These are phyloP conservation scores for Dichotomopilus funicola DNA, from an alignment of 2,329 filamentous ascomycete genomes.

Conservation along the genomic window DNA sequence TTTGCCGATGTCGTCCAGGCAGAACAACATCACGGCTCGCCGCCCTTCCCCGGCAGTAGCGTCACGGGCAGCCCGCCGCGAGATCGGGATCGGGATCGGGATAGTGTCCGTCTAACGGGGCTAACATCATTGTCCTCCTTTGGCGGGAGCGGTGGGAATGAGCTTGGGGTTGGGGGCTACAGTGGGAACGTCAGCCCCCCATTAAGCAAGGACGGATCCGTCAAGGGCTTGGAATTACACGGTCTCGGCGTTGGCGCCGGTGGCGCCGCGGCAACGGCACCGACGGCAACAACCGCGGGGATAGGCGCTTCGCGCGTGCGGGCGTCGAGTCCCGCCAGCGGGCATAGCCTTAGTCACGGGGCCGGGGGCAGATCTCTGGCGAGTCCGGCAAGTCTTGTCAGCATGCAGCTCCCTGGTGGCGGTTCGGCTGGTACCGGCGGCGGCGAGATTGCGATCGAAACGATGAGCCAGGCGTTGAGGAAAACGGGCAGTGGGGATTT, in stretches of 20 bases:
- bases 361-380: slow-evolving; percentile 39
- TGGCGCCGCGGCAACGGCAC: too few relatives aligned
- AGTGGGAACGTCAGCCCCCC: slow-evolving; percentile 60
- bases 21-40: slow-evolving; percentile 51
- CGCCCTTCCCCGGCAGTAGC: not conserved
- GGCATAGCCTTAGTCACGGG: too few relatives aligned
- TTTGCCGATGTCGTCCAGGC: slow-evolving; percentile 93
- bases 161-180: too few relatives aligned
- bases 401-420: slow-evolving; percentile 5
- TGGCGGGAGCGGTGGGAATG: too few relatives aligned
- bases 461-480: slow-evolving; percentile 82
- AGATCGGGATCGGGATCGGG: slow-evolving; percentile 26
- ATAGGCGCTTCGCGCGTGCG: too few relatives aligned
- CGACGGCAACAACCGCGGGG: too few relatives aligned
- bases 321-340: too few relatives aligned
- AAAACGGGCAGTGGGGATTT: slow-evolving; percentile 82
- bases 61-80: slow-evolving; percentile 42
- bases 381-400: slow-evolving; percentile 44
- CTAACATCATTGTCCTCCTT: slow-evolving; percentile 52
- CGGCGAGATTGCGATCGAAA: slow-evolving; percentile 81
- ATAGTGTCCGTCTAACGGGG: slow-evolving; percentile 64
- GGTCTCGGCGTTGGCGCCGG: slow-evolving; percentile 44
- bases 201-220: slow-evolving; percentile 66
- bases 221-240: slow-evolving; percentile 63
- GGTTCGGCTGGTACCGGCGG: slow-evolving; percentile 28